phyloP scores from a whole-genome alignment of 805 yeast genomes.

The Candida loeiensis region DNA sequence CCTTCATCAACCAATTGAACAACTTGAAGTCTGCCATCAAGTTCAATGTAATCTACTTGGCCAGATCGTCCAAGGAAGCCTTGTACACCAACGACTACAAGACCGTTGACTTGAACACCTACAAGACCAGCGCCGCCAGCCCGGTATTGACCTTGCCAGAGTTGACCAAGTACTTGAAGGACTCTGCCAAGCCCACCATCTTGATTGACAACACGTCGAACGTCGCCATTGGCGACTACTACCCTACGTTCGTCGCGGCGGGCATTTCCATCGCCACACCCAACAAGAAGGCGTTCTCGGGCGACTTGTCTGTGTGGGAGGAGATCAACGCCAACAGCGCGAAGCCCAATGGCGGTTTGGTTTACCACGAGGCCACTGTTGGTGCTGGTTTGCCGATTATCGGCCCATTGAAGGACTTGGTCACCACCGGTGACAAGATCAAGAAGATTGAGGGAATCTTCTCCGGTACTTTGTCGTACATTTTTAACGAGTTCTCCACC shows the following conservation, averaged over 20 bases:
- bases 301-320: constrained; percentile 72
- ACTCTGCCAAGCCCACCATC: constrained; percentile 71
- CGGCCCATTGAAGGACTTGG: constrained; percentile 81
- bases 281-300: constrained; percentile 94
- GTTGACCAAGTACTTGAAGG: constrained; percentile 58
- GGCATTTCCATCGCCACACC: constrained; percentile 97
- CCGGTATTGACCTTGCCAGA: constrained; percentile 54
- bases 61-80: constrained; percentile 67
- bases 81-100: constrained; percentile 63
- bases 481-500: constrained; percentile 89
- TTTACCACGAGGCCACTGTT: constrained; percentile 97
- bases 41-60: constrained; percentile 76
- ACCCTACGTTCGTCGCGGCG: constrained; percentile 66
- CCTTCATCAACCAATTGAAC: constrained; percentile 79
- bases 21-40: constrained; percentile 55
- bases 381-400: constrained; percentile 98
- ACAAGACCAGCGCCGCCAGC: constrained; percentile 47
- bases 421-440: constrained; percentile 90
- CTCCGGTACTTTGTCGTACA: constrained; percentile 92
- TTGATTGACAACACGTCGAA: constrained; percentile 94
- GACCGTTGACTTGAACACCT: constrained; percentile 62
- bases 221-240: constrained; percentile 68
- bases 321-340: constrained; percentile 58
- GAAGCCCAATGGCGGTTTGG: constrained; percentile 59
- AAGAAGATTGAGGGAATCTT: constrained; percentile 92